Base-by-base conservation (phyloP, 257 asterid genomes). In the Verbascum thapsus region DNA sequence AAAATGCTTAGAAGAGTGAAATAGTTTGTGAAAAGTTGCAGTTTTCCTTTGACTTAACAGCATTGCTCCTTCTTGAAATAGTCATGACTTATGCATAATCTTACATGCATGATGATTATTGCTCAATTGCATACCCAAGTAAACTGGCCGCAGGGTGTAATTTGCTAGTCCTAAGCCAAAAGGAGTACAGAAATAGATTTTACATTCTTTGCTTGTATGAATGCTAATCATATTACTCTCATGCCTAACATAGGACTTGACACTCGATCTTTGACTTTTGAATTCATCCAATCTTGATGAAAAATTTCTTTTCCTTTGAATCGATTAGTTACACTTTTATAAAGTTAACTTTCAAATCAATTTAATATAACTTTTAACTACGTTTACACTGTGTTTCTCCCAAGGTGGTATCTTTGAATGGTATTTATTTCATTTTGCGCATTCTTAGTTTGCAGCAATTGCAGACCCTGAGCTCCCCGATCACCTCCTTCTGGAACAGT, bases 401-500 rank as follows among this genome's bases (percentile, higher is more conserved):
- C 16, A 40, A 18, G 26, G 11, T 10, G 26, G 50, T 57, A 49
- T 58, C 42, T 38, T 64, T 38, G 42, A 19, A 12, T 73, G 61
- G 16, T 39, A 20, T 10, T 41, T 63, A 74, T 42, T 65, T 53
- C 17, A 7, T 55, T 64, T 35, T 9, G 4, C 55, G 26, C 47
- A 8, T 64, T 69, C 34, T 60, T 81, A 94, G 98, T 94, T 90
- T 82, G 94, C 80, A 80, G 86, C 81, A 64, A 66, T 77, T 60
- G 70, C 77, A n/a, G 99, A 94, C 75, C 98, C 97, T 42, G 99
- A 94, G 77, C 92, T 90, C 62, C 95, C 98, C 13, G 96, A 85
- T 66, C 96, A 83, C 84, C 88, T 85, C 66, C 95, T 94, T 71
- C 85, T 94, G 72, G 97, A 94, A 68, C 99, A 90, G 74, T 90